Evolutionary conservation across 2,329 filamentous ascomycete species (phyloP).

Genomic region (Trichoderma koningii): DNA sequence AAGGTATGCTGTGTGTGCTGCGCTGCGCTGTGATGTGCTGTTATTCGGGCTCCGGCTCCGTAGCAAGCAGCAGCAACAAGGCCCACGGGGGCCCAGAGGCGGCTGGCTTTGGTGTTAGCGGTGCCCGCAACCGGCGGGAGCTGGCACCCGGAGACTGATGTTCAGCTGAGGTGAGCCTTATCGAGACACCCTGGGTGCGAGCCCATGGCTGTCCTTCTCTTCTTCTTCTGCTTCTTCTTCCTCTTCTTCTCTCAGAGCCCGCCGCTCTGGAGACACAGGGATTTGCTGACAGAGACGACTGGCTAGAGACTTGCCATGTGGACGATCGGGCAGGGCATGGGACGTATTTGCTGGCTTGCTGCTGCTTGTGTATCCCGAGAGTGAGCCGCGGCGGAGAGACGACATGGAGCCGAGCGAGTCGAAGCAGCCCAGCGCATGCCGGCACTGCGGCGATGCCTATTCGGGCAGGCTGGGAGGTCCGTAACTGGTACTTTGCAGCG

Average conservation of each 20-base stretch:
- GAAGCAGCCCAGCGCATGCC: not conserved
- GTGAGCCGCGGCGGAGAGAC: not conserved
- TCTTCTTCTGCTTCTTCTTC: not conserved
- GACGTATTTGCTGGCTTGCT: not conserved
- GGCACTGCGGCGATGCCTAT: conserved; percentile 9
- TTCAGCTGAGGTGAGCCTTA: conserved; percentile 47
- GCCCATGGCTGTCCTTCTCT: not conserved
- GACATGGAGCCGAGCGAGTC: not conserved
- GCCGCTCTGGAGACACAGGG: conserved; percentile 28
- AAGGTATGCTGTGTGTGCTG: not conserved
- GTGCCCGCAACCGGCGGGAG: conserved; percentile 28
- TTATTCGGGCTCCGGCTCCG: no score
- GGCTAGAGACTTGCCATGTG: conserved; percentile 29
- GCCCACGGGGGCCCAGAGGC: conserved; percentile 23
- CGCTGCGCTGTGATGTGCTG: no score
- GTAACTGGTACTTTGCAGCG: not conserved
- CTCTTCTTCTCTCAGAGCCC: not conserved
- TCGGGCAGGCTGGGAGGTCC: conserved; percentile 12
- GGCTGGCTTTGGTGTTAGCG: conserved; percentile 21
- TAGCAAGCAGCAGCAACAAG: conserved; percentile 8
- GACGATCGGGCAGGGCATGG: conserved; percentile 6
- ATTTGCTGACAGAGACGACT: conserved; percentile 32
- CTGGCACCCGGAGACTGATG: conserved; percentile 15
- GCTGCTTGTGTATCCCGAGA: not conserved
- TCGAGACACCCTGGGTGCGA: conserved; percentile 28